Percentiles rank a stretch among this genome's conserved stretches.
Evolutionary conservation across 352 stramenopile genomes (phyloP).

Genomic region (Pythium dissimile): DNA sequence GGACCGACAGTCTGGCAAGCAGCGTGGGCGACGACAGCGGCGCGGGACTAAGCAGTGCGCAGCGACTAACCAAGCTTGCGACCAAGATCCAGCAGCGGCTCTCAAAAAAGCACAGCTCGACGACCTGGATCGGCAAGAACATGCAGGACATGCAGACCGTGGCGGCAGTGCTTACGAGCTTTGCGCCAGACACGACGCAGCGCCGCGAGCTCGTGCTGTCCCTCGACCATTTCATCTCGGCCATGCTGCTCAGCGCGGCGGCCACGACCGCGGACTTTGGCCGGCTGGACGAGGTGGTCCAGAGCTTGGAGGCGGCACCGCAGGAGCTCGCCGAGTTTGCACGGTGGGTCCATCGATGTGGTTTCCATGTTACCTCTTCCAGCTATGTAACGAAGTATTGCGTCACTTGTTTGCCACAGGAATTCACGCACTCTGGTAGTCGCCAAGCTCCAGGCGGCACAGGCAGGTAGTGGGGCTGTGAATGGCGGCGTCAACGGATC

Average conservation of each 20-base stretch:
- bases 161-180: constrained; percentile 30
- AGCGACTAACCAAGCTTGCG: constrained; percentile 43
- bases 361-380: too few relatives aligned
- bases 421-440: constrained; percentile 16
- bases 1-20: constrained; percentile 27
- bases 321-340: constrained; percentile 63
- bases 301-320: constrained; percentile 32
- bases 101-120: constrained; percentile 50
- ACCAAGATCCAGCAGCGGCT: constrained; percentile 59
- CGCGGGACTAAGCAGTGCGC: not conserved
- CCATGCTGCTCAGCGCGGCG: constrained; percentile 48
- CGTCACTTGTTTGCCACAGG: not conserved
- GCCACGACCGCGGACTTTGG: constrained; percentile 19
- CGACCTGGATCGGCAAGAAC: constrained; percentile 64
- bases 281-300: constrained; percentile 39
- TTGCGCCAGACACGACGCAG: constrained; percentile 34
- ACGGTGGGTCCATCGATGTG: constrained; percentile 32
- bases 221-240: constrained; percentile 67
- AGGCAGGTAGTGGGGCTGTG: not conserved
- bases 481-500: not conserved
- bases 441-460: constrained; percentile 7
- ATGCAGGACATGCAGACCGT: constrained; percentile 46
- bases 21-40: constrained; percentile 11
- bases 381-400: not conserved
- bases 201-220: constrained; percentile 58